A percentile compares a stretch with the other conserved stretches of the same genome.
phyloP scores from a whole-genome alignment of 306 rosid species.

The Rosa multiflora region DNA sequence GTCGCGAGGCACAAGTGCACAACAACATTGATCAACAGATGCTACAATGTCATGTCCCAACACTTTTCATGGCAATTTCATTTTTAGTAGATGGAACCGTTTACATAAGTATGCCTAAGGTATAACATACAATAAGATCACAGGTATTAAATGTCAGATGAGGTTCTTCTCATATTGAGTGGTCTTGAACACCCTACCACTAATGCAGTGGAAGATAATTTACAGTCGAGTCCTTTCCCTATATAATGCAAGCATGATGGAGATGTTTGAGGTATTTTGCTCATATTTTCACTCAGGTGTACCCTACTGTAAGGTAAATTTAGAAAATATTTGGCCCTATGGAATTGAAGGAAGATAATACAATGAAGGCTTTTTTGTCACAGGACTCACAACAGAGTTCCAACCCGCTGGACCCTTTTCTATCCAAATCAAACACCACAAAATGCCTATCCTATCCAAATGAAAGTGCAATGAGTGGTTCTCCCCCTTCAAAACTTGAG shows the following conservation, averaged over 20 bases:
- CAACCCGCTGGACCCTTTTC: constrained; percentile 18
- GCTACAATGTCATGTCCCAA: neutral
- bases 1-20: neutral
- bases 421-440: constrained; percentile 49
- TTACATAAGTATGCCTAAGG: neutral
- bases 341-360: constrained; percentile 9
- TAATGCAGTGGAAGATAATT: neutral
- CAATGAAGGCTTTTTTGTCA: constrained; percentile 3
- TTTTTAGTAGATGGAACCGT: neutral
- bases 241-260: neutral
- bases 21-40: neutral
- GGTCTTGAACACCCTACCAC: neutral
- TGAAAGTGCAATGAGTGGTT: constrained; percentile 49
- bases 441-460: constrained; percentile 63
- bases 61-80: neutral
- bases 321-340: neutral
- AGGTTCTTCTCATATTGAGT: neutral
- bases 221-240: neutral
- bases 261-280: constrained; percentile 4
- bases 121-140: too few relatives aligned
- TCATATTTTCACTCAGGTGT: neutral
- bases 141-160: neutral
- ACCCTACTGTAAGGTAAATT: neutral
- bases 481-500: constrained; percentile 34
- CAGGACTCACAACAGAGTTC: neutral